Conservation (phyloP, 1,284 basidiomycete genomes). For the Tetrapyrgos nigripes region DNA sequence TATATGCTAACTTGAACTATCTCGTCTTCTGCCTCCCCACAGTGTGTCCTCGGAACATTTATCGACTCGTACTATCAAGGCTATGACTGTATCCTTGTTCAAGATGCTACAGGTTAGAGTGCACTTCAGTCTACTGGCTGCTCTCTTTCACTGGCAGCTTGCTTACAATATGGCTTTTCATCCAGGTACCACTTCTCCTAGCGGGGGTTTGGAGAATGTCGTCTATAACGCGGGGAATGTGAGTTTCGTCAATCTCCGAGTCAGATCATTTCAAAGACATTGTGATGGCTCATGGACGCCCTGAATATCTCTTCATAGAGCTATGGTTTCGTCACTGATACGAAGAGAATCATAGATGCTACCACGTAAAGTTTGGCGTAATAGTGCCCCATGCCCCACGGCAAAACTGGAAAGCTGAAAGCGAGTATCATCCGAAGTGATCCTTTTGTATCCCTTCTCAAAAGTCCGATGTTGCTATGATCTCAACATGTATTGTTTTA, state of each 20-base stretch:
- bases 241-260: slow-evolving; percentile 27
- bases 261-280: slow-evolving; percentile 12
- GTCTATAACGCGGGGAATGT: slow-evolving; percentile 63
- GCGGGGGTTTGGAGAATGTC: slow-evolving; percentile 64
- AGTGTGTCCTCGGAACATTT: slow-evolving; percentile 73
- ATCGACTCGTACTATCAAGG: slow-evolving; percentile 69
- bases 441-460: no score
- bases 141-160: no score
- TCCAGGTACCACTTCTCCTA: slow-evolving; percentile 69
- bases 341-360: slow-evolving; percentile 22
- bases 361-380: background rate
- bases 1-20: background rate
- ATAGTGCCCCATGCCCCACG: no score
- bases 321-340: slow-evolving; percentile 68
- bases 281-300: no score
- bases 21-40: slow-evolving; percentile 1
- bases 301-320: slow-evolving; percentile 39
- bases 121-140: no score
- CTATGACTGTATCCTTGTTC: slow-evolving; percentile 64
- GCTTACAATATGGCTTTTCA: no score
- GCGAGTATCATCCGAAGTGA: no score
- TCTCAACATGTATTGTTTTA: no score
- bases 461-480: no score
- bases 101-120: slow-evolving; percentile 62
- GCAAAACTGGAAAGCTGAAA: no score